Evolutionary conservation across 805 yeast genomes (phyloP), one percentile per base, ranked within the genome.

Genomic region (Blastobotrys terrestris): DNA sequence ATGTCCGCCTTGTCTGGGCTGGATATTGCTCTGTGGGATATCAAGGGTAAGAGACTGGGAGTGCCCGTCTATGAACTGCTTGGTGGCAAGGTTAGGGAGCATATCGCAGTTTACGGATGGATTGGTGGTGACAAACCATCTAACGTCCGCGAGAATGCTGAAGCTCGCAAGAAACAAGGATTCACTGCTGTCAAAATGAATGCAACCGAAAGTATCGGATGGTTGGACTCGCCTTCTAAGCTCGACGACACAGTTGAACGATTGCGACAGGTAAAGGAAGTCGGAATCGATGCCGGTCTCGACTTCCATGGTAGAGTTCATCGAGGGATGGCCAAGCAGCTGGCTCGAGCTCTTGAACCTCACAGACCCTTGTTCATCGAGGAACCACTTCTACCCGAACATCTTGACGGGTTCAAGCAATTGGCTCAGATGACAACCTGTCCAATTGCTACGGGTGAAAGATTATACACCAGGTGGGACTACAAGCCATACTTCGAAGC

Each of bases 131-230:
- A 62, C 56, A 57, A 61, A 7, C 65, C 65, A 2, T 45, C 60
- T 21, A 61, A 63, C 50, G 69, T 65, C 20, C 55, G 47, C 19
- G 48, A 42, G 20, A 63, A 59, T n/a, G 69, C 69, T 46, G 49
- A 53, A 42, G 66, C 53, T 18, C 56, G 69, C 15, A 62, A 61
- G 50, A 55, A 48, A 20, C 67, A 65, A 48, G 69, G 69, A 2
- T 65, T 65, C 59, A 65, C 64, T 19, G 64, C 68, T 11, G 67
- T 65, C 49, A 65, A 65, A 53, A 65, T 65, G 69, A 65, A 65
- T 49, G 67, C 64, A 14, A 55, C 58, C n/a, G 67, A 66, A 21
- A 56, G 61, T 41, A 58, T 65, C 18, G 60, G 60, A 22, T 61
- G 63, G 62, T 49, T 64, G 22, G 66, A 57, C 50, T 59, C 66